phyloP scores from a whole-genome alignment of 345 rosid genomes.

The Draba incana region DNA sequence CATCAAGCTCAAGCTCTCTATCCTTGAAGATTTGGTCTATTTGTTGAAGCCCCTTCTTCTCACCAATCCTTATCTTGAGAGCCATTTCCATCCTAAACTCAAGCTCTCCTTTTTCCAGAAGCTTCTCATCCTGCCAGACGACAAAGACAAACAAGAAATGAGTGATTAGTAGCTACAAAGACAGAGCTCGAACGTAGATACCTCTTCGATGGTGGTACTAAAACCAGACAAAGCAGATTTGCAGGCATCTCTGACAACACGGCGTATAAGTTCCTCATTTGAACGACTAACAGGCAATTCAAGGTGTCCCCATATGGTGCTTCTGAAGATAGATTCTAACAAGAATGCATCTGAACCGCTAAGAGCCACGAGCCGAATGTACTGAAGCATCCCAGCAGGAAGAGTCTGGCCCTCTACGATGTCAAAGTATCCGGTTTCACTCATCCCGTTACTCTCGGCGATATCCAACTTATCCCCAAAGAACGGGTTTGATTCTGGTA shows the following conservation, averaged over 20 bases:
- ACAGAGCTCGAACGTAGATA: conserved; percentile 30
- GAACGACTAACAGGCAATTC: conserved; percentile 77
- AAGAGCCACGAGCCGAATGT: conserved; percentile 77
- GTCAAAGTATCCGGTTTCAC: conserved; percentile 75
- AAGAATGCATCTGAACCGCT: conserved; percentile 68
- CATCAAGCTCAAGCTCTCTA: conserved; percentile 67
- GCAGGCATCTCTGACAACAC: conserved; percentile 72
- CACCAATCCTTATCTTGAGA: conserved; percentile 69
- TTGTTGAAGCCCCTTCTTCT: conserved; percentile 77
- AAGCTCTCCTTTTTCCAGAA: conserved; percentile 54
- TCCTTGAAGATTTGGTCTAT: conserved; percentile 64
- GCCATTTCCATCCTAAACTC: conserved; percentile 59
- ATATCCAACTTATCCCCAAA: conserved; percentile 50
- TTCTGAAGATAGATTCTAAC: conserved; percentile 81
- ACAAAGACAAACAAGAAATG: conserved; percentile 14
- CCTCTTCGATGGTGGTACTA: conserved; percentile 81
- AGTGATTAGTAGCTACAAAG: conserved; percentile 9
- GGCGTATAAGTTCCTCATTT: conserved; percentile 89
- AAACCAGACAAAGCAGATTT: conserved; percentile 81
- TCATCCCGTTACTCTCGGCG: conserved; percentile 77
- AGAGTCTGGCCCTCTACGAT: conserved; percentile 64
- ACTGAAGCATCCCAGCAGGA: conserved; percentile 80
- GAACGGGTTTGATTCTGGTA: conserved; percentile 69
- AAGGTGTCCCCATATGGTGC: conserved; percentile 87
- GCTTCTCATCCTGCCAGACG: conserved; percentile 68